These are phyloP conservation scores for Senna siamea DNA, from an alignment of 306 rosid genomes.

Conservation along the genomic window DNA sequence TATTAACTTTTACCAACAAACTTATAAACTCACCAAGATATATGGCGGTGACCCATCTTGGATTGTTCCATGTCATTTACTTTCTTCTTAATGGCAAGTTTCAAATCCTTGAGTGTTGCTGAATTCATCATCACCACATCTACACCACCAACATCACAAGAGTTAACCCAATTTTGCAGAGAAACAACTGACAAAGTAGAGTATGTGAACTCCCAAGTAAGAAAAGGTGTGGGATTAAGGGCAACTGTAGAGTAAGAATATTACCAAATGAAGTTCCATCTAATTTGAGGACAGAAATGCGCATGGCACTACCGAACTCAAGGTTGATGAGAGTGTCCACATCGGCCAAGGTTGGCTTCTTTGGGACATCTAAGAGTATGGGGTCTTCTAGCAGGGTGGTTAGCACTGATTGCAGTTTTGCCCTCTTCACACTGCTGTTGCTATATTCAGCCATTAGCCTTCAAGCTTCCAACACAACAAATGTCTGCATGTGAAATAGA, in stretches of 20 bases:
- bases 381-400: constrained; percentile 60
- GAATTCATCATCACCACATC: constrained; percentile 77
- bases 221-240: constrained; percentile 14
- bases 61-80: constrained; percentile 84
- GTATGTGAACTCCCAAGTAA: neutral
- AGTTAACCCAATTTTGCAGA: constrained; percentile 2
- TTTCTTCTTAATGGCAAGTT: constrained; percentile 75
- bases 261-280: constrained; percentile 68
- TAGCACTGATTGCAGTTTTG: constrained; percentile 64
- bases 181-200: neutral
- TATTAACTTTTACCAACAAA: constrained; percentile 25
- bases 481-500: neutral
- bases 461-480: neutral
- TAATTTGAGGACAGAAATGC: constrained; percentile 68
- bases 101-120: constrained; percentile 74
- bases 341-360: constrained; percentile 67
- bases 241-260: neutral
- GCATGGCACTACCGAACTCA: constrained; percentile 91
- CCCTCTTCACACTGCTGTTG: constrained; percentile 58
- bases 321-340: constrained; percentile 82
- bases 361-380: constrained; percentile 70
- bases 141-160: constrained; percentile 37
- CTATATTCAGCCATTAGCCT: constrained; percentile 50
- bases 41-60: constrained; percentile 92
- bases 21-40: constrained; percentile 65